Evolutionary conservation across 768 basidiomycete genomes (phyloP), one percentile per base, ranked within the genome.

Genomic region (Imleria badia): DNA sequence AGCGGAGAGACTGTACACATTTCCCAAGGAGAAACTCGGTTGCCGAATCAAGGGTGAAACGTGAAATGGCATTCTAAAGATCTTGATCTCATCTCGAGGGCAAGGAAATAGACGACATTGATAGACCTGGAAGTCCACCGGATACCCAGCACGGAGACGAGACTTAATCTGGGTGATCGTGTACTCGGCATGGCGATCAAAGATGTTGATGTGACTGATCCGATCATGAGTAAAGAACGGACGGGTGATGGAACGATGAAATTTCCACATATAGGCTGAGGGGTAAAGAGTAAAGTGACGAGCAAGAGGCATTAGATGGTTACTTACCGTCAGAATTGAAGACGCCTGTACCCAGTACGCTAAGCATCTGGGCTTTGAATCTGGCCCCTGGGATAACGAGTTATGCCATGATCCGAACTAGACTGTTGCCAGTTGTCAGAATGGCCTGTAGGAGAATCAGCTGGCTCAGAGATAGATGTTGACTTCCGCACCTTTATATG

Each of bases 1-100:
- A 3, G 76, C 76, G 5, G 73, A 66, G 31, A 87, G 78, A 53
- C 75, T 78, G 53, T 4, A 85, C 80, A 59, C 80, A 80, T 47
- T 71, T 72, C 3, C 85, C 85, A 50, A 87, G 85, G 34, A 88
- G 76, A 61, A 86, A 86, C 51, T 85, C 83, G 0, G 83, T 81
- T 3, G 84, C 84, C 3, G 82, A 77, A 69, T 88, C 86, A 22
- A 87, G 77, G 0, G 85, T 85, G 63, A 86, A 86, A 2, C 84
- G 77, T 3, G 76, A 78, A 63, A 84, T 79, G 4, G 83, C 68
- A 60, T 85, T 84, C 79, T 82, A 52, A 14, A 26, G 23, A 34
- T 39, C 23, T 44, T 11, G 40, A 29, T 31, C 19, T 38, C 40
- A 19, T 14, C n/a, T n/a, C 45, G 30, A 42, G 40, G 33, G 14